A percentile compares a stretch with the other conserved stretches of the same genome.
phyloP scores from a whole-genome alignment of 345 rosid genomes.

The Cardamine chenopodiifolia region DNA sequence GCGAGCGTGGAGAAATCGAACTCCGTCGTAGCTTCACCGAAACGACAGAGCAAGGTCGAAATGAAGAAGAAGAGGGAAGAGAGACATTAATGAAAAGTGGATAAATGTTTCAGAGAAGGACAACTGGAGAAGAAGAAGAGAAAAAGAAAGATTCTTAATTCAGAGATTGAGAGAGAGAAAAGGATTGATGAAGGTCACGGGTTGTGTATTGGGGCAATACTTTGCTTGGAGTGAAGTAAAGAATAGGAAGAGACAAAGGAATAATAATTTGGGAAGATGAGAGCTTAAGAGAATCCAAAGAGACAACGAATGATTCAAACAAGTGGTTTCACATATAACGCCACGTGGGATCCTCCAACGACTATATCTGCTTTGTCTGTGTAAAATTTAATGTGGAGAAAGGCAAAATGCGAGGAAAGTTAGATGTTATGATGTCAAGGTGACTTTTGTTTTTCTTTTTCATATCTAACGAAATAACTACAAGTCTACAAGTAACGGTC shows the following conservation, averaged over 20 bases:
- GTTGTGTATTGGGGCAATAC: slow-evolving; percentile 43
- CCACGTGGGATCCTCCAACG: slow-evolving; percentile 40
- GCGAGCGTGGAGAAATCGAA: slow-evolving; percentile 87
- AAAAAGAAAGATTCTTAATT: slow-evolving; percentile 14
- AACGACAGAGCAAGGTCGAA: neutral
- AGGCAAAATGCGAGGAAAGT: neutral
- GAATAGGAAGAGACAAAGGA: slow-evolving; percentile 45
- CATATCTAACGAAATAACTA: slow-evolving; percentile 16
- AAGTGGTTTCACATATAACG: slow-evolving; percentile 28
- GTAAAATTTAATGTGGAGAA: neutral
- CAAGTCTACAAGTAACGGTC: slow-evolving; percentile 29
- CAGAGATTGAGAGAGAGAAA: slow-evolving; percentile 6
- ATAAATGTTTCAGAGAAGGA: neutral
- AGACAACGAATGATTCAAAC: slow-evolving; percentile 37
- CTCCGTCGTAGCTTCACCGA: slow-evolving; percentile 39
- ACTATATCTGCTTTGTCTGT: slow-evolving; percentile 25
- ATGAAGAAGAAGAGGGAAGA: slow-evolving; percentile 28
- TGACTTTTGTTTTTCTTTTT: slow-evolving; percentile 12
- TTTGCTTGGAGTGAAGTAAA: slow-evolving; percentile 41
- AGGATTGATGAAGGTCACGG: slow-evolving; percentile 42
- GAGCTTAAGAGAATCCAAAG: slow-evolving; percentile 39
- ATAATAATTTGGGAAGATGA: slow-evolving; percentile 37
- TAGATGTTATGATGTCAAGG: neutral
- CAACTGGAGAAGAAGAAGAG: slow-evolving; percentile 26
- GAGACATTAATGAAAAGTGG: slow-evolving; percentile 17